These are phyloP conservation scores for Pichia sp. DNA, from an alignment of 1,139 yeast species.

Conservation along the genomic window DNA sequence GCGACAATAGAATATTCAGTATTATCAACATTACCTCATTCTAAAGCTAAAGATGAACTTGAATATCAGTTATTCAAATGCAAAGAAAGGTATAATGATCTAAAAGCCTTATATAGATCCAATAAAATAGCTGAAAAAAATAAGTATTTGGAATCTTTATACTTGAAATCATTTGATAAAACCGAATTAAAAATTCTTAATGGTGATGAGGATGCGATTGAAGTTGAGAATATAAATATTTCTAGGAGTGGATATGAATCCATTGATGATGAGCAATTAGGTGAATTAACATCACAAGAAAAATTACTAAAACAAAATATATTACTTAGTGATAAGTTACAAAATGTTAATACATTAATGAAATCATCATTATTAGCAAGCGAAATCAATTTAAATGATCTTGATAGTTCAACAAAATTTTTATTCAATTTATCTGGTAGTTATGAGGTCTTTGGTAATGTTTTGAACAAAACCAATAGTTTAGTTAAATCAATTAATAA, in stretches of 20 bases:
- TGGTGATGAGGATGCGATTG: slow-evolving; percentile 4
- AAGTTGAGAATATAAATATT: not conserved
- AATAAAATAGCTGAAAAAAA: slow-evolving; percentile 23
- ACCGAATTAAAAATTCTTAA: slow-evolving; percentile 1
- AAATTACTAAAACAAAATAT: slow-evolving; percentile 25
- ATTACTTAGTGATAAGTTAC: slow-evolving; percentile 25
- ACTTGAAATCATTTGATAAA: slow-evolving; percentile 11
- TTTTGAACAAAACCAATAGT: slow-evolving; percentile 48
- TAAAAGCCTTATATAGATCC: slow-evolving; percentile 23
- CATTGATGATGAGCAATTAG: slow-evolving; percentile 21
- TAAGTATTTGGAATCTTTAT: slow-evolving; percentile 13
- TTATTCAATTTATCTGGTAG: slow-evolving; percentile 44
- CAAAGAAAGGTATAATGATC: slow-evolving; percentile 21
- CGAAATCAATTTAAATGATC: slow-evolving; percentile 53
- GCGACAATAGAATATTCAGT: slow-evolving; percentile 6
- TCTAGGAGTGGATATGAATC: not conserved
- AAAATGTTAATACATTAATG: slow-evolving; percentile 26
- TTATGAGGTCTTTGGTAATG: slow-evolving; percentile 47
- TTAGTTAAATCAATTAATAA: slow-evolving; percentile 60
- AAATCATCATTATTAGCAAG: slow-evolving; percentile 39
- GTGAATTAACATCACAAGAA: slow-evolving; percentile 23
- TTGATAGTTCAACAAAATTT: slow-evolving; percentile 53
- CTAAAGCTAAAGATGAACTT: slow-evolving; percentile 1
- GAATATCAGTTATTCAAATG: slow-evolving; percentile 14
- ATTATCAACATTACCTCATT: slow-evolving; percentile 5